These are phyloP conservation scores for Botrytis paeoniae DNA, from an alignment of 2,329 filamentous ascomycete species.

Conservation along the genomic window DNA sequence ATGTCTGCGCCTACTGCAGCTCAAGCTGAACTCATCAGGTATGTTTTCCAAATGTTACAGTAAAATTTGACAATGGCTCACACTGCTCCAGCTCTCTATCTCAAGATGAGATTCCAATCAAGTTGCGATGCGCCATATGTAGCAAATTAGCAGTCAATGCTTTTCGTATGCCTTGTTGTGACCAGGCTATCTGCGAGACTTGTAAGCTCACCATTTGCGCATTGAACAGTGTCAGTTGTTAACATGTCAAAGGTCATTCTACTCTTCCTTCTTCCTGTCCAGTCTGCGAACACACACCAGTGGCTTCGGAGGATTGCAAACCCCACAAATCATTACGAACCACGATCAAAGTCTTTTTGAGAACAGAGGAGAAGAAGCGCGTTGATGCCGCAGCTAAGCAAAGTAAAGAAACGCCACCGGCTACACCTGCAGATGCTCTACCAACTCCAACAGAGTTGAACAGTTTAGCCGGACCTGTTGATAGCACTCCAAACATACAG, in stretches of 20 bases:
- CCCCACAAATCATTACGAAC: conserved; percentile 88
- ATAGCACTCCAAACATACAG: conserved; percentile 26
- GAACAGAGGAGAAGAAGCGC: conserved; percentile 86
- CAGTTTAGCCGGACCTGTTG: conserved; percentile 29
- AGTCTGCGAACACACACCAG: conserved; percentile 86
- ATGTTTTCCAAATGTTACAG: conserved; percentile 8
- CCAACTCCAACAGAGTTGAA: conserved; percentile 18
- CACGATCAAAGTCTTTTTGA: conserved; percentile 86
- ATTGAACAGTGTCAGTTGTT: neutral
- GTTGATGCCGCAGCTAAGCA: conserved; percentile 56
- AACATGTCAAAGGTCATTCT: conserved; percentile 58
- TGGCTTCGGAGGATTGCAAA: conserved; percentile 82
- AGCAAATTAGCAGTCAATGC: conserved; percentile 88
- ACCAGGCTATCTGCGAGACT: conserved; percentile 86
- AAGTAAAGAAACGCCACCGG: conserved; percentile 40
- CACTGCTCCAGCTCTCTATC: conserved; percentile 33
- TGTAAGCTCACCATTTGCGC: conserved; percentile 53
- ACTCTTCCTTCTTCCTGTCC: conserved; percentile 78
- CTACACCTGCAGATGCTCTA: conserved; percentile 31
- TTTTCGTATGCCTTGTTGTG: conserved; percentile 89
- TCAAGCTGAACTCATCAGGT: conserved; percentile 39
- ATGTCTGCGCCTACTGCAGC: conserved; percentile 36
- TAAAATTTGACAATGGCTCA: conserved; percentile 21
- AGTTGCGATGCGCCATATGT: conserved; percentile 91
- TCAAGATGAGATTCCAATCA: conserved; percentile 83